phyloP scores from a whole-genome alignment of 148 eudicot genomes.

The Heliamphora exappendiculata region DNA sequence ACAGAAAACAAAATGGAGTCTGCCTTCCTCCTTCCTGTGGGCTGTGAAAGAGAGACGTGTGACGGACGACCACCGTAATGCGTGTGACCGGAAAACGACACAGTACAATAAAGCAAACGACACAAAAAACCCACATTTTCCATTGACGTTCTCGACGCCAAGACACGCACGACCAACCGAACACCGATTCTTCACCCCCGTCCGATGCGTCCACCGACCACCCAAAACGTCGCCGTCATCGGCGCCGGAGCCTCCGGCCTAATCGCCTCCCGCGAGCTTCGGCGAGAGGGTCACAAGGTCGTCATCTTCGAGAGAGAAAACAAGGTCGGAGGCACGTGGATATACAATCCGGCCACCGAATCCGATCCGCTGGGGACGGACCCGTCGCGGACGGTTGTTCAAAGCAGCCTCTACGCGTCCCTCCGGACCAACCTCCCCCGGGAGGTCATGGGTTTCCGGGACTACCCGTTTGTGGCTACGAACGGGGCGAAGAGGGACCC shows the following conservation, averaged over 20 bases:
- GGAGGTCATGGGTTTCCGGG: slow-evolving; percentile 75
- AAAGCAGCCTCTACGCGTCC: slow-evolving; percentile 69
- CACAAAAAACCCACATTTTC: too few relatives aligned
- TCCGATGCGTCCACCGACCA: slow-evolving; percentile 21
- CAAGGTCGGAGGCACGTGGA: slow-evolving; percentile 72
- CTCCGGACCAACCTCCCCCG: slow-evolving; percentile 77
- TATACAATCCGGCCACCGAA: slow-evolving; percentile 52
- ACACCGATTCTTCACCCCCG: slow-evolving; percentile 7
- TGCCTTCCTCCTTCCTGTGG: too few relatives aligned
- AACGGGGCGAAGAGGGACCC: slow-evolving; percentile 44
- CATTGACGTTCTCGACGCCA: too few relatives aligned
- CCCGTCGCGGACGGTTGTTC: slow-evolving; percentile 45
- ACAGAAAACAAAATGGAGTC: too few relatives aligned
- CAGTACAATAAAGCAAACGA: too few relatives aligned
- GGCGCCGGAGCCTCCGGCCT: slow-evolving; percentile 93
- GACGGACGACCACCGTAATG: too few relatives aligned
- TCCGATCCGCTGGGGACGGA: slow-evolving; percentile 64
- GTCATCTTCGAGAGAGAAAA: slow-evolving; percentile 57
- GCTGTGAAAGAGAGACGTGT: too few relatives aligned
- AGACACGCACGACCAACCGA: not conserved
- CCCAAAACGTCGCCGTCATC: slow-evolving; percentile 68
- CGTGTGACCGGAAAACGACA: too few relatives aligned
- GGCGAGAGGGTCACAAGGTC: slow-evolving; percentile 67
- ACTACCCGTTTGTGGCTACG: slow-evolving; percentile 56
- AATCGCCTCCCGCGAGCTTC: slow-evolving; percentile 70